These are phyloP conservation scores for Fusarium sp. DNA, from an alignment of 2,329 filamentous ascomycete genomes.

Conservation along the genomic window DNA sequence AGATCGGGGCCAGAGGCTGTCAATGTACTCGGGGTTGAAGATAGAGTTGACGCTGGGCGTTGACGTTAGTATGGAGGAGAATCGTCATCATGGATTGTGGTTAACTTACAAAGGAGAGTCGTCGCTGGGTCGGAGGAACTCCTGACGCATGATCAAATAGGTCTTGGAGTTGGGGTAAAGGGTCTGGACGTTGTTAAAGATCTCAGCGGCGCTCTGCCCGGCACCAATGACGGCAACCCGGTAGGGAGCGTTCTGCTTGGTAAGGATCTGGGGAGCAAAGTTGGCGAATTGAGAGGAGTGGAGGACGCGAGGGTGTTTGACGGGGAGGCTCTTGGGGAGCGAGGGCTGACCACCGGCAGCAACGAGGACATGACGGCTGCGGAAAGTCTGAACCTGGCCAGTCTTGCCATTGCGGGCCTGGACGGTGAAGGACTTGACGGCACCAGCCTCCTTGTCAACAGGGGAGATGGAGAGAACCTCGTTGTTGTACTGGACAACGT, in stretches of 20 bases:
- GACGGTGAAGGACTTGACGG: slow-evolving; percentile 78
- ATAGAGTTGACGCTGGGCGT: slow-evolving; percentile 88
- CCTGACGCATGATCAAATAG: slow-evolving; percentile 83
- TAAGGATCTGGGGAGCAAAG: slow-evolving; percentile 72
- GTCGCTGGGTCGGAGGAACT: slow-evolving; percentile 90
- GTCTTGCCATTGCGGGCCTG: slow-evolving; percentile 74
- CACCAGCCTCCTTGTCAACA: slow-evolving; percentile 63
- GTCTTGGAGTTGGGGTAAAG: slow-evolving; percentile 88
- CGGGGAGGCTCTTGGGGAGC: slow-evolving; percentile 79
- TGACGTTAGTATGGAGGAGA: slow-evolving; percentile 45
- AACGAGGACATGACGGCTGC: slow-evolving; percentile 76
- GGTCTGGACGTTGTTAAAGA: slow-evolving; percentile 89
- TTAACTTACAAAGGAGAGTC: slow-evolving; percentile 91
- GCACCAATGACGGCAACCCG: slow-evolving; percentile 88
- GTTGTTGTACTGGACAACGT: slow-evolving; percentile 80
- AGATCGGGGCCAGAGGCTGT: slow-evolving; percentile 80
- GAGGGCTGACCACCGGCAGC: slow-evolving; percentile 75
- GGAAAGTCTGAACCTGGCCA: slow-evolving; percentile 67
- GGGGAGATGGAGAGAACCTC: slow-evolving; percentile 83
- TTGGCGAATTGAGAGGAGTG: slow-evolving; percentile 92
- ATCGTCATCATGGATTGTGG: background rate
- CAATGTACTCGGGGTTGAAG: slow-evolving; percentile 90
- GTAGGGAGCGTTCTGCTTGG: slow-evolving; percentile 71
- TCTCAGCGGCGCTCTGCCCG: slow-evolving; percentile 95
- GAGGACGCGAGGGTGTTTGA: slow-evolving; percentile 80